Evolutionary conservation across 208 protist genomes (phyloP).

Genomic region (Acanthamoeba triangularis): DNA sequence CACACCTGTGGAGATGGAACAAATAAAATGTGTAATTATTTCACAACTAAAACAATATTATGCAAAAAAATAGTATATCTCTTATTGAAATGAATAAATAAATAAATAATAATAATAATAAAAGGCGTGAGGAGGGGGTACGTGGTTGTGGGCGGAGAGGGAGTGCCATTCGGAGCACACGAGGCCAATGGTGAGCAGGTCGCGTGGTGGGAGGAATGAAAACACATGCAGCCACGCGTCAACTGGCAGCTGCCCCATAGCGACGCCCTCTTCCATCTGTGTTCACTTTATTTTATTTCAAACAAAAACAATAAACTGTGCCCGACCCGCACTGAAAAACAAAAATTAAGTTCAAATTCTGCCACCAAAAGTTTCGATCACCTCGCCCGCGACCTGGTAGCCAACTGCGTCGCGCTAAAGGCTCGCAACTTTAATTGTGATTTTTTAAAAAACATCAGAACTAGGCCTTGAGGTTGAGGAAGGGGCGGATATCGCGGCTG

Average conservation of each 20-base stretch:
- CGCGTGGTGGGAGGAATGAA: not conserved
- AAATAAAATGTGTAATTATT: not conserved
- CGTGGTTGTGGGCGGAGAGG: not conserved
- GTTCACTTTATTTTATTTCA: too few relatives aligned
- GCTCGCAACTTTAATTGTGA: too few relatives aligned
- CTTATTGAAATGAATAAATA: too few relatives aligned
- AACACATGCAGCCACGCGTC: constrained; percentile 33
- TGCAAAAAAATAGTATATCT: too few relatives aligned
- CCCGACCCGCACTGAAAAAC: too few relatives aligned
- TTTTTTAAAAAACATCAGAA: not conserved
- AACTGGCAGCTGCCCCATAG: not conserved
- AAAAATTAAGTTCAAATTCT: too few relatives aligned
- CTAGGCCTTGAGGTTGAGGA: not conserved
- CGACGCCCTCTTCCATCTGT: not conserved
- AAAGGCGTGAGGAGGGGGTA: not conserved
- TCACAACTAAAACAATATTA: too few relatives aligned
- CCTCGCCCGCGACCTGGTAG: too few relatives aligned
- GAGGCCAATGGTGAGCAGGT: not conserved
- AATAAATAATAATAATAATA: not conserved
- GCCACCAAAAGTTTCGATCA: too few relatives aligned
- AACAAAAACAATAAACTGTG: too few relatives aligned
- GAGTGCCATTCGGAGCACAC: constrained; percentile 19
- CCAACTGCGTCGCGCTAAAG: too few relatives aligned
- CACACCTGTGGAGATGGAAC: not conserved
- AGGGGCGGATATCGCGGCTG: not conserved